Evolutionary conservation across 805 yeast species (phyloP), one percentile per base, ranked within the genome.

Genomic region (Phaffomyces opuntiae): DNA sequence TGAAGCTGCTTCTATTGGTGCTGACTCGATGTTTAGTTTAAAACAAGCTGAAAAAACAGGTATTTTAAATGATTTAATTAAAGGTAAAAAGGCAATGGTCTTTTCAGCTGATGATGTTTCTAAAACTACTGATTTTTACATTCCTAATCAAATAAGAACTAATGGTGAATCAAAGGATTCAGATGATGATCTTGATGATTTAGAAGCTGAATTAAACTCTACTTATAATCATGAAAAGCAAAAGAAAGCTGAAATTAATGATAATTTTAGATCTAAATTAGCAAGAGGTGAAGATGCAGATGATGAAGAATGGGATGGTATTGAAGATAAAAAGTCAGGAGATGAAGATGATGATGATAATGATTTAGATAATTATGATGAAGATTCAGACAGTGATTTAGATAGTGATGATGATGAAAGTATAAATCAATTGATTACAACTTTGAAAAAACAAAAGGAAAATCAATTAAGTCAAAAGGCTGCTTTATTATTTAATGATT

Each of bases 1-100:
- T 45, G 99, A 93, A 62, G 96, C 96, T 16, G 91, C 87, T 16
- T 76, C 77, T 44, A 72, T 79, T 49, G 96, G 93, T 34, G 73
- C 83, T 45, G 90, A 85, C 48, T 76, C 90, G 1, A 69, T 88
- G 48, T 93, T 93, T 70, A 87, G 83, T 59, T 73, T 93, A 62
- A 83, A 80, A 58, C 67, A 77, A n/a, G 96, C 96, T 4, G 87
- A 87, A 63, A 85, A 84, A 64, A 81, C 96, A 3, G 98, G 97
- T 39, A 78, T 84, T 52, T 65, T 88, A 46, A 77, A 78, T 44
- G 80, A 83, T 33, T 67, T 90, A 42, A 80, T 85, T 12, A 80
- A 77, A 56, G 97, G 96, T 66, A 85, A 83, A 59, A 80, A 79
- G 66, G 65, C 75, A 60, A 70, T 71, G 73, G 56, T 85, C 24